phyloP scores from a whole-genome alignment of 257 asterid genomes.

The Fraxinus pennsylvanica region DNA sequence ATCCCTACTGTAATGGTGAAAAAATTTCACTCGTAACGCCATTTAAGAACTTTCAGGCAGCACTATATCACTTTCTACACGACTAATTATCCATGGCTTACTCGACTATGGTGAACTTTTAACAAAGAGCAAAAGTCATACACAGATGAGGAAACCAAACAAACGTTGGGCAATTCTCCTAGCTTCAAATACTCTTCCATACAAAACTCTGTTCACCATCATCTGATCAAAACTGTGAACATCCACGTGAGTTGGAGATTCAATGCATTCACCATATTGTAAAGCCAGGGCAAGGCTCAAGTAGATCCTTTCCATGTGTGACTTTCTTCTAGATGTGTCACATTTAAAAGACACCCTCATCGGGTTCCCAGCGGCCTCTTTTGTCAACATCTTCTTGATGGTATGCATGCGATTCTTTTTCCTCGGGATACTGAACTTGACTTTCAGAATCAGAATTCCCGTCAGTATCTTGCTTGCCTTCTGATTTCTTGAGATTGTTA shows the following conservation, averaged over 20 bases:
- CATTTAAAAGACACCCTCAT: constrained; percentile 23
- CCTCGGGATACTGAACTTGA: constrained; percentile 5
- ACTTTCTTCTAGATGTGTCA: constrained; percentile 17
- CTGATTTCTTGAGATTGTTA: constrained; percentile 23
- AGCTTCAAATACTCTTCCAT: neutral
- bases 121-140: neutral
- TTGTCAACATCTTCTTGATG: constrained; percentile 31
- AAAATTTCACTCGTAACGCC: neutral
- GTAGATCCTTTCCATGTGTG: constrained; percentile 5
- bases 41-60: neutral
- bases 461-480: constrained; percentile 33
- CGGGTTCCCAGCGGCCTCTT: constrained; percentile 68
- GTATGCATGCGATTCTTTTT: constrained; percentile 14
- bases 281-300: neutral
- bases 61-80: neutral
- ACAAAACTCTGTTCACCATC: neutral
- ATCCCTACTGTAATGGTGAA: neutral
- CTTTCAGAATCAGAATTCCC: constrained; percentile 23
- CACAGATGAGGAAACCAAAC: neutral
- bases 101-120: neutral
- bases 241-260: neutral
- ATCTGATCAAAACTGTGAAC: neutral
- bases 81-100: neutral
- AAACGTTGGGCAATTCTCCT: neutral
- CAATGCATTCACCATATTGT: neutral